Evolutionary conservation across 495 filamentous ascomycete species (phyloP), one percentile per base, ranked within the genome.

Genomic region (Diplogelasinospora grovesii): DNA sequence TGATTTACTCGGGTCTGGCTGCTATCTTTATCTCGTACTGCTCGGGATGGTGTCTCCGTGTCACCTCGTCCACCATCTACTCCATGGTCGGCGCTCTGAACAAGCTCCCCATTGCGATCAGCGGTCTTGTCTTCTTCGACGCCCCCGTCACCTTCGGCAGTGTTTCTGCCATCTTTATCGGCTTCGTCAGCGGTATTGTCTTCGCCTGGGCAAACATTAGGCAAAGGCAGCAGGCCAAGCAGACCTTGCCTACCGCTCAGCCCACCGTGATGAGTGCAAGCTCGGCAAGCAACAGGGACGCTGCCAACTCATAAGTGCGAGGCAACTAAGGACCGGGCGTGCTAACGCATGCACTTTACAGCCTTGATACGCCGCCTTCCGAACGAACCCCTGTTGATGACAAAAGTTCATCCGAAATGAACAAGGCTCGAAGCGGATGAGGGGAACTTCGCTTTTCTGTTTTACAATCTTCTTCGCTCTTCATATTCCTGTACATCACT

Each of bases 11-110:
- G 8, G 92, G 92, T 38, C 75, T 95, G 22, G 90, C 82, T 22
- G 85, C 89, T 30, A 86, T 99, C 50, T 95, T 96, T 69, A 99
- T 99, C 64, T 97, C 92, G 15, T 99, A 98, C 73, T 88, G 86
- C 57, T 95, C 88, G 15, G 90, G 92, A 22, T 96, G 92, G 92
- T 96, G 92, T 66, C 90, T 98, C 48, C 92, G 92, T 50, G 84
- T 95, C 42, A 95, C 92, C 11, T 89, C 86, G 2, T 94, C 89
- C 6, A 96, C 92, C 23, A 98, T 90, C 4, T 98, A 98, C 70
- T 89, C 84, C 22, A 96, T 98, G 92, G 92, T 96, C 39, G 92
- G 92, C 46, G 85, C 90, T 19, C 75, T 98, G 47, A 98, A 98
- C 77, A 98, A 98, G 71, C 79, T 98, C 11, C 92, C 92, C 14